A percentile compares a stretch with the other conserved stretches of the same genome.
Evolutionary conservation across 2,329 filamentous ascomycete species (phyloP).

Genomic region (Arthrobotrys iridis): DNA sequence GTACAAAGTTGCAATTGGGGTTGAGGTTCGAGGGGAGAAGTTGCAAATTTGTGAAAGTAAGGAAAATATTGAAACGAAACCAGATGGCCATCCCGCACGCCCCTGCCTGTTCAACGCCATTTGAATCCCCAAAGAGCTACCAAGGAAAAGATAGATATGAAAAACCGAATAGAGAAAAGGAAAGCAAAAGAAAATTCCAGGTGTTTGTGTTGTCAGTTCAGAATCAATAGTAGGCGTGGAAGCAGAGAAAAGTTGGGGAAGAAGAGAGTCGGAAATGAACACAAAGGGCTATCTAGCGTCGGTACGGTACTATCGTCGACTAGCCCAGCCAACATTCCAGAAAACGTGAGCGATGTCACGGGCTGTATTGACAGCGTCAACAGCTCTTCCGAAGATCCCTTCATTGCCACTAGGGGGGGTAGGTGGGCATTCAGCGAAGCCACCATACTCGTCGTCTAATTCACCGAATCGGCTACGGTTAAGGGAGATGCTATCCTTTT

Average conservation of each 20-base stretch:
- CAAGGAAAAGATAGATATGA: conserved; percentile 9
- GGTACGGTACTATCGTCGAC: conserved; percentile 50
- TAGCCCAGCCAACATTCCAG: conserved; percentile 69
- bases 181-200: conserved; percentile 25
- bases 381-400: conserved; percentile 57
- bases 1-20: neutral
- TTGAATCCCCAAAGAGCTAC: conserved; percentile 6
- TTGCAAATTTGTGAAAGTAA: conserved; percentile 7
- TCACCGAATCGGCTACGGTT: conserved; percentile 46
- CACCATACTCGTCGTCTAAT: conserved; percentile 49
- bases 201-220: conserved; percentile 31
- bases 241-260: conserved; percentile 6
- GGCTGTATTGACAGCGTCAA: conserved; percentile 70
- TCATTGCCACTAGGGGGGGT: conserved; percentile 53
- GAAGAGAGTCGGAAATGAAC: conserved; percentile 6
- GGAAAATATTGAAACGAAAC: conserved; percentile 26
- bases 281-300: conserved; percentile 25
- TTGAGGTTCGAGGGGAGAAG: conserved; percentile 6
- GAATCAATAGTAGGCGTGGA: conserved; percentile 36
- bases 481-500: conserved; percentile 44
- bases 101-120: conserved; percentile 49
- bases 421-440: conserved; percentile 51
- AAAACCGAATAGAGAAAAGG: conserved; percentile 23
- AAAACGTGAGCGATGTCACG: conserved; percentile 77
- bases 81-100: conserved; percentile 39